Percentiles rank a stretch among this genome's conserved stretches.
These are phyloP conservation scores for Endotrypanum monterogeii DNA, from an alignment of 208 protist species.

Conservation along the genomic window DNA sequence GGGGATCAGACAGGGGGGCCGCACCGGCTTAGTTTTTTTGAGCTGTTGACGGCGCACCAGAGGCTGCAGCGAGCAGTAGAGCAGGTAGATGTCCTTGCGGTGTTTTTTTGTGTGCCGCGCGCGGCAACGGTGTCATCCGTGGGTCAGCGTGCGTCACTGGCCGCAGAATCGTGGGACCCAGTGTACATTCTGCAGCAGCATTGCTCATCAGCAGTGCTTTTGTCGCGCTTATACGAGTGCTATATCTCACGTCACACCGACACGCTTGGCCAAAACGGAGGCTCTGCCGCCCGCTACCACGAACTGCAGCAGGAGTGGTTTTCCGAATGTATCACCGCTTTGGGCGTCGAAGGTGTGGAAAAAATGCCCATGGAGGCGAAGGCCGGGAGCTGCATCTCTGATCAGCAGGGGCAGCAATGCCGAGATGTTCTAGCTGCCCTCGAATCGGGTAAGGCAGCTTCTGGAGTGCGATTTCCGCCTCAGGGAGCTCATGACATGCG, in stretches of 20 bases:
- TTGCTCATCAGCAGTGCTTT: conserved; percentile 64
- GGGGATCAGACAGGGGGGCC: conserved; percentile 45
- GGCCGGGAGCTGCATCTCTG: background rate
- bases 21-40: conserved; percentile 52
- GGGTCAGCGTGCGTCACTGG: background rate
- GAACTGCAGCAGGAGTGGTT: conserved; percentile 19
- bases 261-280: conserved; percentile 32
- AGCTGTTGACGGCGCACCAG: conserved; percentile 57
- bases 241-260: conserved; percentile 40
- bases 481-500: background rate
- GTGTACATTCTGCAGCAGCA: conserved; percentile 16
- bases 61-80: conserved; percentile 38
- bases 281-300: conserved; percentile 13
- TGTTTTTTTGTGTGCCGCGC: conserved; percentile 47
- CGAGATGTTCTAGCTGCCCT: background rate
- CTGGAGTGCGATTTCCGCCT: background rate
- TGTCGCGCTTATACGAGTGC: conserved; percentile 53
- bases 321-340: background rate
- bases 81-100: conserved; percentile 55
- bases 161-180: conserved; percentile 18
- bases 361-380: background rate
- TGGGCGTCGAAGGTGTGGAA: background rate
- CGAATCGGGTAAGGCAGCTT: background rate
- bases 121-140: background rate
- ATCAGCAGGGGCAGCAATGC: background rate